Base-by-base conservation (phyloP, 208 protist species). In the Acanthamoeba lenticulata region DNA sequence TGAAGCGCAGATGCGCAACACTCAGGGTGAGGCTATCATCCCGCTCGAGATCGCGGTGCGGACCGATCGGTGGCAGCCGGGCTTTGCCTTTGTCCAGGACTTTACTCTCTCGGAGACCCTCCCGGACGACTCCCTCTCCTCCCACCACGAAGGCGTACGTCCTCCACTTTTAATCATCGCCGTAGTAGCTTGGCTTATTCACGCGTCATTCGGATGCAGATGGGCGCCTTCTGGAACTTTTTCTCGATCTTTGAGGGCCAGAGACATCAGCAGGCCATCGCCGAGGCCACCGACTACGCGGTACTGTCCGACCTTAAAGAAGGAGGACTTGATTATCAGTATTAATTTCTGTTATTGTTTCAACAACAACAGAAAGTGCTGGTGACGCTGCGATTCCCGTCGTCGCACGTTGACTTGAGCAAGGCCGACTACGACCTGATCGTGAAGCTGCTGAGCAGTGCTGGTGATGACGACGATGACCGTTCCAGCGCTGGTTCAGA, bases 1-100 rank as follows among this genome's bases (percentile, higher is more conserved):
- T 27, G 90, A 93, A 34, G 90, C 90, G 27, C 90, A 93, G 32
- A 93, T 93, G 90, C 34, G 90, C 7, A 93, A 93, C 47, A 93
- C 90, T 11, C 90, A 93, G 47, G 83, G 83, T 36, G 90, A 93
- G 34, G 90, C 62, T 17, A 65, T 93, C 13, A 83, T 65, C 7
- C 90, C 90, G 7, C 44, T 93, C 44, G 90, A 93, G 29, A 38
- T 93, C 19, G 40, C 90, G 6, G 42, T 93, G 5, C 40, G 49
- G 3, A 83, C 90, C 19, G 34, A 65, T 29, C 60, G 57, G 15
- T 91, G 85, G 85, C 67, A 91, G 42, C 85, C 85, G 38, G 72
- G 57, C 55, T 91, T 91, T n/a, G 72, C 85, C 1, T 91, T 91
- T 27, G 85, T 91, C 19, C 52, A 91, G 49, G 85, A 91, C 60